Evolutionary conservation across 306 rosid genomes (phyloP).

Genomic region (Cyclanthera cordifolia): DNA sequence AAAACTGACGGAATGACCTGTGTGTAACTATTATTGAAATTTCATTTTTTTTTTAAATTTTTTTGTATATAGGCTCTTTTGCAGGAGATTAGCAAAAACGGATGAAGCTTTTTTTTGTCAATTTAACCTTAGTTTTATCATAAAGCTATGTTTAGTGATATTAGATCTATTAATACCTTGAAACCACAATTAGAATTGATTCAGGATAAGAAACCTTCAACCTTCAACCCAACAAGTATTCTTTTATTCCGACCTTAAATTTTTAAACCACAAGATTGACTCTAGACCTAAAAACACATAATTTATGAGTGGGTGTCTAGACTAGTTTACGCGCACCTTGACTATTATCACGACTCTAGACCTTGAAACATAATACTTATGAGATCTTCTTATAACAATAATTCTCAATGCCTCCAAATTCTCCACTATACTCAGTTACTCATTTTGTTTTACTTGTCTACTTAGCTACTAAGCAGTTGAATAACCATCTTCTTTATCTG

Average conservation of each 20-base stretch:
- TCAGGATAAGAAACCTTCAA: not conserved
- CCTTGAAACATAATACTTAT: not conserved
- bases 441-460: too few relatives aligned
- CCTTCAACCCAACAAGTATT: not conserved
- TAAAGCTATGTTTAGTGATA: too few relatives aligned
- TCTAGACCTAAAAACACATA: not conserved
- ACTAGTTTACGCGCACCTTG: too few relatives aligned
- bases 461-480: too few relatives aligned
- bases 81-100: not conserved
- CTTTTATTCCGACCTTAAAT: too few relatives aligned
- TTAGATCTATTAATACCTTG: too few relatives aligned
- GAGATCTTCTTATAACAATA: not conserved
- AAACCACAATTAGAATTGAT: not conserved
- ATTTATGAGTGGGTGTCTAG: too few relatives aligned
- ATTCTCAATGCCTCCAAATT: not conserved
- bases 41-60: not conserved
- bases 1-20: not conserved
- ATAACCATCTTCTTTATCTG: too few relatives aligned
- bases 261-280: not conserved
- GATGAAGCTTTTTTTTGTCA: not conserved
- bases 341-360: too few relatives aligned
- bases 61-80: not conserved
- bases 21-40: too few relatives aligned
- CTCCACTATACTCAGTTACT: too few relatives aligned
- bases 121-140: not conserved